Evolutionary conservation across 2,329 filamentous ascomycete genomes (phyloP), one percentile per base, ranked within the genome.

Genomic region (Colletotrichum graminicola): DNA sequence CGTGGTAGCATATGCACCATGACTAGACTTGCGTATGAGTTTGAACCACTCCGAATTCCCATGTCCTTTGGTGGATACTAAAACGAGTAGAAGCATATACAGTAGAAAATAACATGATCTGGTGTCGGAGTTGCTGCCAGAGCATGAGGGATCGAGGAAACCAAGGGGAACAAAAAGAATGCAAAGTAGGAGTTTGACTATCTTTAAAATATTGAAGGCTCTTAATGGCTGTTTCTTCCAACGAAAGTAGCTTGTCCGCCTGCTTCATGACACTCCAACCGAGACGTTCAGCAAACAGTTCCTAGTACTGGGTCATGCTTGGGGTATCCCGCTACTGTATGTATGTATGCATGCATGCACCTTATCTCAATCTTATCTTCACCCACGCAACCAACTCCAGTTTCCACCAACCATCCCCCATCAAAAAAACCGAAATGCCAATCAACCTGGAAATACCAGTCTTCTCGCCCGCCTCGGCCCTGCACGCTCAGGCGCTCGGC

Each of bases 401-500:
- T 11, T 18, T 34, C n/a, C 45, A 10, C 36, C n/a, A 55, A 16
- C 61, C 47, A 41, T 10, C 43, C 45, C 47, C 10, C 2, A 8
- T 23, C 43, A 12, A 5, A 23, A 47, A 47, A 47, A 23, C 21
- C 21, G n/a, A 36, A 29, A 76, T 76, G 74, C 52, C 62, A 2
- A 74, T 77, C 45, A 79, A 79, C 21, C 82, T 89, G 23, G 88
- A 90, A 75, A 81, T 89, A 54, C 87, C 88, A 66, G 83, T 87
- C 75, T 90, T 90, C 78, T 85, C 85, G 51, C 76, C 82, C 32
- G 71, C 73, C 16, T 80, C 81, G 6, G 85, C 84, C 43, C 74
- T 79, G 45, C 71, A 75, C 12, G 85, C 86, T 11, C 78, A 83
- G 52, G 62, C 72, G 32, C 77, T 81, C n/a, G 86, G 86, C 41